A percentile compares a stretch with the other conserved stretches of the same genome.
These are phyloP conservation scores for Fraxinus cuspidata DNA, from an alignment of 257 asterid species.

Conservation along the genomic window DNA sequence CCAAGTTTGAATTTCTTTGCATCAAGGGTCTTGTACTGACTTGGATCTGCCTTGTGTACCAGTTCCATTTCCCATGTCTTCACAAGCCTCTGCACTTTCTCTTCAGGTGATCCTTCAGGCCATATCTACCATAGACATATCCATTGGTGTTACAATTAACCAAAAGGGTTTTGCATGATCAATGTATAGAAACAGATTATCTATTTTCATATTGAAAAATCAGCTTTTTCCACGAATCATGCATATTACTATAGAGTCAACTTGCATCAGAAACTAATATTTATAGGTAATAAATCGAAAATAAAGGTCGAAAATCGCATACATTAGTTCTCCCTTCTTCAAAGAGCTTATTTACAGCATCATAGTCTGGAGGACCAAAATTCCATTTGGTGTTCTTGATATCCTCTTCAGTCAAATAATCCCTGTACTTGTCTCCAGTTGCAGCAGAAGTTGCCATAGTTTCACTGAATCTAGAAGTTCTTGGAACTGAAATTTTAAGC, in stretches of 20 bases:
- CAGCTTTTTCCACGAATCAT: not conserved
- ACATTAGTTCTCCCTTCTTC: conserved; percentile 79
- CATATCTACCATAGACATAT: conserved; percentile 38
- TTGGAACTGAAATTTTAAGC: not conserved
- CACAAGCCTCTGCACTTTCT: conserved; percentile 56
- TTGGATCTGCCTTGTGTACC: conserved; percentile 57
- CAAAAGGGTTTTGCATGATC: too few relatives aligned
- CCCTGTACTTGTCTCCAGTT: conserved; percentile 36
- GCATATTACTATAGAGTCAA: not conserved
- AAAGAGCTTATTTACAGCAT: conserved; percentile 65
- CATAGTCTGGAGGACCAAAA: conserved; percentile 71
- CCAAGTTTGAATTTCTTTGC: conserved; percentile 36
- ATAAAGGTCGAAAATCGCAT: not conserved
- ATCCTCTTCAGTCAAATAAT: conserved; percentile 59
- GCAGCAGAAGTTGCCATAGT: conserved; percentile 3
- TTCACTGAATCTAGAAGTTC: not conserved
- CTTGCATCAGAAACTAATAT: not conserved
- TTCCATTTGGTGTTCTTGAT: conserved; percentile 60
- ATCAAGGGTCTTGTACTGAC: conserved; percentile 46
- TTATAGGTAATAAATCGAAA: not conserved
- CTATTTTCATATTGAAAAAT: too few relatives aligned
- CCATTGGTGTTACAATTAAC: not conserved
- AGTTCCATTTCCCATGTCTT: conserved; percentile 77
- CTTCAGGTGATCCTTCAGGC: conserved; percentile 60
- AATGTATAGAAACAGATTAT: too few relatives aligned